phyloP scores from a whole-genome alignment of 441 rosid species.

The Gossypium trilobum region DNA sequence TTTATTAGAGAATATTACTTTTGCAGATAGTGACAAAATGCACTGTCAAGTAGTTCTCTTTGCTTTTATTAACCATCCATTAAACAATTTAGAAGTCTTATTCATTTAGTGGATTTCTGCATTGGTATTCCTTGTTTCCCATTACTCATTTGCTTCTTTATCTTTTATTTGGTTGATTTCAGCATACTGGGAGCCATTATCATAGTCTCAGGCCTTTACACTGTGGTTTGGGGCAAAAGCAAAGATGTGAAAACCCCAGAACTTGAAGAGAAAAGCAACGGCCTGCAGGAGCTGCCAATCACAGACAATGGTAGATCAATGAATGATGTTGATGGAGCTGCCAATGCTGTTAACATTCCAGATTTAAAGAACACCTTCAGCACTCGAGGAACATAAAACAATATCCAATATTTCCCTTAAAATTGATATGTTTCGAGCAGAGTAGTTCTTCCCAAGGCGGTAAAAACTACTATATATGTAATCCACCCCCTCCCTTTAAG shows the following conservation, averaged over 20 bases:
- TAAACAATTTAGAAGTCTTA: not conserved
- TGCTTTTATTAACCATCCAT: not conserved
- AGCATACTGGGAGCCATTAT: conserved; percentile 73
- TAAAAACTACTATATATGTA: not conserved
- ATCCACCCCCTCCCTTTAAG: not conserved
- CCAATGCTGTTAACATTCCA: not conserved
- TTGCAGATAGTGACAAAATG: not conserved
- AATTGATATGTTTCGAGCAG: not conserved
- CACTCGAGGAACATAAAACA: conserved; percentile 5
- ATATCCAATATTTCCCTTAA: not conserved
- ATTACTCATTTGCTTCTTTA: not conserved
- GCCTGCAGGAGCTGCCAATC: conserved; percentile 30
- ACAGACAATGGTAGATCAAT: conserved; percentile 14
- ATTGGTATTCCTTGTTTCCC: not conserved
- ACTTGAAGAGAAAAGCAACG: conserved; percentile 23
- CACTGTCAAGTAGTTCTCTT: not conserved
- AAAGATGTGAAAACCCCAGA: conserved; percentile 33
- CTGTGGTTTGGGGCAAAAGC: conserved; percentile 88
- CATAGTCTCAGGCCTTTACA: conserved; percentile 71
- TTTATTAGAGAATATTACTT: not conserved
- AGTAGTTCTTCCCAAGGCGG: not conserved
- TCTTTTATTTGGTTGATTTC: conserved; percentile 1
- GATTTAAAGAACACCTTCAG: not conserved
- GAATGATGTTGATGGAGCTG: not conserved
- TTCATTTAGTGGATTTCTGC: not conserved